Evolutionary conservation across 1,284 basidiomycete genomes (phyloP).

Genomic region (Cryptococcus neoformans): DNA sequence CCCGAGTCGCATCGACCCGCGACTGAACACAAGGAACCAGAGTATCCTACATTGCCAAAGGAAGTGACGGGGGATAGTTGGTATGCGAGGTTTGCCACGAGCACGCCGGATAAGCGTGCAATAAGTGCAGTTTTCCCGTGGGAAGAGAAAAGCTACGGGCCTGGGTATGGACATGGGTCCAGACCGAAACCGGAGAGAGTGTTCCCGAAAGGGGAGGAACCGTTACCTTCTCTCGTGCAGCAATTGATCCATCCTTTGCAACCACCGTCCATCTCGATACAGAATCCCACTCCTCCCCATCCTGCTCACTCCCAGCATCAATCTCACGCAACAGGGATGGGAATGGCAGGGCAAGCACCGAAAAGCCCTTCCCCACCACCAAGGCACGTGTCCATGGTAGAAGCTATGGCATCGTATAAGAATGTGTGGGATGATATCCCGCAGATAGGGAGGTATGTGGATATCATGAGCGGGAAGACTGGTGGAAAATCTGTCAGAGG

Average conservation of each 20-base stretch:
- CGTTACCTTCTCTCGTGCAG: slow-evolving; percentile 30
- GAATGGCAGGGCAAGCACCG: background rate
- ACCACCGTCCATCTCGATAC: slow-evolving; percentile 3
- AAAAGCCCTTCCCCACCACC: slow-evolving; percentile 25
- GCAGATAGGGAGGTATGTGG: slow-evolving; percentile 71
- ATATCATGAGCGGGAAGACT: slow-evolving; percentile 53
- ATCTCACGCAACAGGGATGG: slow-evolving; percentile 11
- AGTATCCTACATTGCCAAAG: slow-evolving; percentile 41
- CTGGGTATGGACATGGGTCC: too few relatives aligned
- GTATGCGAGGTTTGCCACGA: slow-evolving; percentile 50
- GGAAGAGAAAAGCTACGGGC: slow-evolving; percentile 62
- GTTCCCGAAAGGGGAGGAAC: slow-evolving; percentile 68
- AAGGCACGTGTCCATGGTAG: slow-evolving; percentile 43
- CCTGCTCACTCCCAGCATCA: slow-evolving; percentile 15
- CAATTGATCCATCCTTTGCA: background rate
- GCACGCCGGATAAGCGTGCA: slow-evolving; percentile 65
- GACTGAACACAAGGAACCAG: slow-evolving; percentile 16
- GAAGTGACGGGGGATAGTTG: slow-evolving; percentile 47
- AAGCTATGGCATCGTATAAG: slow-evolving; percentile 58
- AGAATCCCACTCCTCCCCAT: slow-evolving; percentile 5
- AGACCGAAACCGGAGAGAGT: slow-evolving; percentile 63
- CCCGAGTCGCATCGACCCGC: slow-evolving; percentile 6
- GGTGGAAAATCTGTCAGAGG: slow-evolving; percentile 5
- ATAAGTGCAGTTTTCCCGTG: slow-evolving; percentile 88
- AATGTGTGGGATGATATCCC: slow-evolving; percentile 82